Percentiles rank a stretch among this genome's conserved stretches.
Conservation (phyloP, 2,329 filamentous ascomycete species). For the Cladorrhinum sp. region DNA sequence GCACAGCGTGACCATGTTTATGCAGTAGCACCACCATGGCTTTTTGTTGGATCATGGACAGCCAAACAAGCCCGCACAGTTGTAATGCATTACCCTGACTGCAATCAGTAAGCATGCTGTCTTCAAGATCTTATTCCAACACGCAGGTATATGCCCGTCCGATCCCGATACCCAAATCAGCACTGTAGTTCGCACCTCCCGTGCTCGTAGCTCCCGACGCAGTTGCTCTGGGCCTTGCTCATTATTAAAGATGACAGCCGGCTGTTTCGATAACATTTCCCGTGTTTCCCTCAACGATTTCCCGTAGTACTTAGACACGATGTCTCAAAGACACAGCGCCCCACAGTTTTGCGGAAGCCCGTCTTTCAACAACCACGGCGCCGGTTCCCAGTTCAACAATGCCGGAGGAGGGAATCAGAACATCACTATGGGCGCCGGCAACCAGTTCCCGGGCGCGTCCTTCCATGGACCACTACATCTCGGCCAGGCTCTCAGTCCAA, state of each 20-base stretch:
- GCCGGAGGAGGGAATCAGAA: neutral
- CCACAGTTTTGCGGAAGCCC: neutral
- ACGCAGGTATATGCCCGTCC: neutral
- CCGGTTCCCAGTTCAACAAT: neutral
- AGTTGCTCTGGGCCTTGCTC: neutral
- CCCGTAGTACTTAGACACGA: neutral
- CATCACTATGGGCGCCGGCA: neutral
- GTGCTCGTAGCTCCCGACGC: too few relatives aligned
- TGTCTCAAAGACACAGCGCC: neutral
- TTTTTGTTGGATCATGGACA: neutral
- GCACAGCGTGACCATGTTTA: neutral
- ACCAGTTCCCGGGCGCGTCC: neutral
- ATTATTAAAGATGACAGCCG: neutral
- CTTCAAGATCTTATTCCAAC: neutral
- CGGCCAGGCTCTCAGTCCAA: neutral
- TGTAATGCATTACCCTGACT: neutral
- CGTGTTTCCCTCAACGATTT: neutral
- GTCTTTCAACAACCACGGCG: neutral
- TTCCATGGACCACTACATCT: neutral
- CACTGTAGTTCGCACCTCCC: too few relatives aligned
- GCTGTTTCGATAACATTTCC: neutral
- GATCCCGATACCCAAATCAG: neutral
- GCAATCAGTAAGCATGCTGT: neutral
- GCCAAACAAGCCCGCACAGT: neutral
- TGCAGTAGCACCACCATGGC: too few relatives aligned